These are phyloP conservation scores for Inga laurina DNA, from an alignment of 306 rosid species.

Conservation along the genomic window DNA sequence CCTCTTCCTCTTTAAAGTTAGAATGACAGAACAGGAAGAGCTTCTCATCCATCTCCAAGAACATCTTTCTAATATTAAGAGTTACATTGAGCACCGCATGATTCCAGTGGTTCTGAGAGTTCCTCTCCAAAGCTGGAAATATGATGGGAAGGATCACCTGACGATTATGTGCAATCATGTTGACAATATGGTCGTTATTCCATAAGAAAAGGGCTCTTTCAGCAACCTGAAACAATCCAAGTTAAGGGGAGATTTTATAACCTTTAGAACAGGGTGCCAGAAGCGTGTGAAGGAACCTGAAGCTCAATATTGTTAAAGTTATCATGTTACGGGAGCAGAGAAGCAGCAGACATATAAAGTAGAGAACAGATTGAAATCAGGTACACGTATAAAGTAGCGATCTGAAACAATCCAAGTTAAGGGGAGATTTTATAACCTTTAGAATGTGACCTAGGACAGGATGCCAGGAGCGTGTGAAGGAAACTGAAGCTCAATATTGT, in stretches of 20 bases:
- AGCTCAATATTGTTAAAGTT: neutral
- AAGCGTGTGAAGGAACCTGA: constrained; percentile 23
- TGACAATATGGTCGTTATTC: constrained; percentile 87
- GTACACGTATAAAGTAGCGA: constrained; percentile 35
- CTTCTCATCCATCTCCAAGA: constrained; percentile 88
- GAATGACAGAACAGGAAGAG: constrained; percentile 62
- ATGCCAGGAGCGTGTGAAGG: constrained; percentile 8
- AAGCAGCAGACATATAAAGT: constrained; percentile 18
- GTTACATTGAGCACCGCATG: constrained; percentile 85
- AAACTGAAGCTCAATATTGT: constrained; percentile 1
- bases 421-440: neutral
- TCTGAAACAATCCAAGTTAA: constrained; percentile 54
- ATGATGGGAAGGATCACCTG: constrained; percentile 78
- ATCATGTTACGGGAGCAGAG: neutral
- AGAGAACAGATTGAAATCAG: neutral
- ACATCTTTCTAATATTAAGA: constrained; percentile 77
- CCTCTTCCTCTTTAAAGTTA: constrained; percentile 72
- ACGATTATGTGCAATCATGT: constrained; percentile 84
- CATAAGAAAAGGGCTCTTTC: constrained; percentile 97
- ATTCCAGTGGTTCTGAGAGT: constrained; percentile 85
- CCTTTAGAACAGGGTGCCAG: neutral
- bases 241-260: neutral
- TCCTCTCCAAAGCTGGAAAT: constrained; percentile 80
- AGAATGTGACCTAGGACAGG: constrained; percentile 4
- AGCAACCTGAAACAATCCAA: constrained; percentile 70